Evolutionary conservation across 345 rosid genomes (phyloP).

Genomic region (Streptanthus diversifolius): DNA sequence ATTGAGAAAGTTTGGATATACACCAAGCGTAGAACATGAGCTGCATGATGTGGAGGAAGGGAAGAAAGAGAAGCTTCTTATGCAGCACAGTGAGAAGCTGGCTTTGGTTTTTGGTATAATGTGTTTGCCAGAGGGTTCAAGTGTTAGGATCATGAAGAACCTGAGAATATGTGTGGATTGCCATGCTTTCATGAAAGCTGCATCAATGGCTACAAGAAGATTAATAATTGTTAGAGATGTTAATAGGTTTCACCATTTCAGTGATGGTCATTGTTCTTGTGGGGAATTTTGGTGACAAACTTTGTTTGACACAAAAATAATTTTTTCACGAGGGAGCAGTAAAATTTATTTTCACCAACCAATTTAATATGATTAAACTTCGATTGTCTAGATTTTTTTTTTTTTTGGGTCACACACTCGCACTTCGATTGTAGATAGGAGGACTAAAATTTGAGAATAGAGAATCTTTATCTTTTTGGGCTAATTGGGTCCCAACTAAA

Average conservation of each 20-base stretch:
- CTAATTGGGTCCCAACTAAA: too few species aligned
- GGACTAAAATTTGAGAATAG: too few species aligned
- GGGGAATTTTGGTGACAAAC: constrained; percentile 59
- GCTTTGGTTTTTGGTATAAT: constrained; percentile 59
- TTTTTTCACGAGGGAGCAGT: background rate
- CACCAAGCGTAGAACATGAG: constrained; percentile 43
- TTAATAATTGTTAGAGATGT: constrained; percentile 67
- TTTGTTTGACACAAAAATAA: background rate
- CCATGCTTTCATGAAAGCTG: constrained; percentile 70
- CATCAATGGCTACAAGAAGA: constrained; percentile 45
- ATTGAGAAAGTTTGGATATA: constrained; percentile 49
- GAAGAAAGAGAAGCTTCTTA: constrained; percentile 53
- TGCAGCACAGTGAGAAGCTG: constrained; percentile 71
- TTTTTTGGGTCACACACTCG: too few species aligned
- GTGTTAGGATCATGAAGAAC: constrained; percentile 71
- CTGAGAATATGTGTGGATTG: constrained; percentile 78
- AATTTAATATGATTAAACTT: too few species aligned
- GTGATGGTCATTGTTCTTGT: constrained; percentile 60
- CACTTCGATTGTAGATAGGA: too few species aligned
- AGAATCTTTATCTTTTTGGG: too few species aligned
- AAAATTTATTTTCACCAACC: too few species aligned
- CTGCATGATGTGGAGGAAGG: constrained; percentile 58
- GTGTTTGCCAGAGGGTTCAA: constrained; percentile 41
- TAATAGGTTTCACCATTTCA: constrained; percentile 68
- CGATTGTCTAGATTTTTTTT: too few species aligned